A percentile compares a stretch with the other conserved stretches of the same genome.
Evolutionary conservation across 805 yeast genomes (phyloP).

Genomic region (Candida suzukii): DNA sequence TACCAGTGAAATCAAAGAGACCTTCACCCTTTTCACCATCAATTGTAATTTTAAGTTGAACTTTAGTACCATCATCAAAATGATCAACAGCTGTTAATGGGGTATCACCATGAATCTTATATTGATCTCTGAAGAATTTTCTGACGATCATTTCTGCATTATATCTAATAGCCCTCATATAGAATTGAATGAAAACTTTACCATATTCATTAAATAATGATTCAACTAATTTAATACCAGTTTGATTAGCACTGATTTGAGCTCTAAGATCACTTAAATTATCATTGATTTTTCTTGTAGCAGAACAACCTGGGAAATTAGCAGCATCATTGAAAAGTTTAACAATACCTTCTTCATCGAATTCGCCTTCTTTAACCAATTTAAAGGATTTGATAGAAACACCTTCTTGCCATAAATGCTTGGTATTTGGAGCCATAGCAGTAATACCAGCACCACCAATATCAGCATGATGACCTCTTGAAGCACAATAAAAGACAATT

Average conservation of each 20-base stretch:
- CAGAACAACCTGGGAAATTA: constrained; percentile 43
- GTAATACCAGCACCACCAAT: constrained; percentile 54
- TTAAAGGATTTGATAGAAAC: constrained; percentile 44
- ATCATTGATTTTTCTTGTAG: constrained; percentile 44
- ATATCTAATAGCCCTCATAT: constrained; percentile 36
- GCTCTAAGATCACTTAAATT: constrained; percentile 41
- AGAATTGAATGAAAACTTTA: constrained; percentile 30
- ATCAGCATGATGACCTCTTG: constrained; percentile 56
- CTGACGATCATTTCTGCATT: constrained; percentile 38
- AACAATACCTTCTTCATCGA: constrained; percentile 43
- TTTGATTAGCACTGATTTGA: constrained; percentile 41
- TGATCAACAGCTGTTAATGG: constrained; percentile 36
- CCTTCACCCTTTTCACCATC: constrained; percentile 33
- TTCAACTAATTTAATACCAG: constrained; percentile 36
- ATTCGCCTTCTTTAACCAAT: constrained; percentile 37
- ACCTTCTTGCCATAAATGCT: constrained; percentile 46
- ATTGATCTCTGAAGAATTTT: constrained; percentile 29
- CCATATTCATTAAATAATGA: constrained; percentile 35
- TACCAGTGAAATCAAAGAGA: constrained; percentile 42
- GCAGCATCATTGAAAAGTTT: constrained; percentile 39
- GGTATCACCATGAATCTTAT: constrained; percentile 22
- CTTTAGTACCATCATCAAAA: constrained; percentile 51
- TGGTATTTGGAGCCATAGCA: constrained; percentile 47
- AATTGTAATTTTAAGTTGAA: constrained; percentile 35
- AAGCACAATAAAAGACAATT: constrained; percentile 44